phyloP scores from a whole-genome alignment of 2,329 filamentous ascomycete species.

The Magnaporthales sp. region DNA sequence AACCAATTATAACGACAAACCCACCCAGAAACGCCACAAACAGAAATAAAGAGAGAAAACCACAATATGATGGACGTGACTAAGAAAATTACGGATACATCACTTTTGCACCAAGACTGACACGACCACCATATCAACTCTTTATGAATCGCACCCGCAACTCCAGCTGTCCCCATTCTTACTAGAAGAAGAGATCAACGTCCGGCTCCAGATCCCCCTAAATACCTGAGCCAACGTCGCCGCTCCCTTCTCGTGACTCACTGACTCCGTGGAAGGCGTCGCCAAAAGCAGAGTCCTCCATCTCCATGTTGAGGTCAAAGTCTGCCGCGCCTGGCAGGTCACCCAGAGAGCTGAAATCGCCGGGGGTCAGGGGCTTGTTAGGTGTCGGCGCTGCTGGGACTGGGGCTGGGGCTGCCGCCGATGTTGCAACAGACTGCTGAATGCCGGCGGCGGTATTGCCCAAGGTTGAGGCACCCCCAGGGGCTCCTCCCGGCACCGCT shows the following conservation, averaged over 20 bases:
- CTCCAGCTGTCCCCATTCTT: neutral
- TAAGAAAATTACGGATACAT: neutral
- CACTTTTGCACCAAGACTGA: neutral
- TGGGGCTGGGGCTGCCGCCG: neutral
- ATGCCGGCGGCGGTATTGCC: neutral
- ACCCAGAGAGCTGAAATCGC: constrained; percentile 54
- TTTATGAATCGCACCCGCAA: neutral
- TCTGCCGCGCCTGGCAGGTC: constrained; percentile 35
- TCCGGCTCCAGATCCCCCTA: neutral
- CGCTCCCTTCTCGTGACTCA: constrained; percentile 11
- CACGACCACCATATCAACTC: neutral
- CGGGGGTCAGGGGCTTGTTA: constrained; percentile 37
- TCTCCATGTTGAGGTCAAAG: constrained; percentile 57
- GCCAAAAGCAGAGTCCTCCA: constrained; percentile 76
- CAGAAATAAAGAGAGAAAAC: neutral
- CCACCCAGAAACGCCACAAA: neutral
- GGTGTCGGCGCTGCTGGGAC: constrained; percentile 14
- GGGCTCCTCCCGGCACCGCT: constrained; percentile 10
- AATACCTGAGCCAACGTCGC: neutral
- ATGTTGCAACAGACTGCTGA: neutral
- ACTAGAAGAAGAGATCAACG: neutral
- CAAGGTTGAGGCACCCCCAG: neutral
- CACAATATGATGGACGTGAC: neutral
- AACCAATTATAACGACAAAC: neutral
- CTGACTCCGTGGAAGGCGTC: constrained; percentile 68